A percentile compares a stretch with the other conserved stretches of the same genome.
Conservation (phyloP, 805 yeast species). For the Metschnikowia lochheadii region DNA sequence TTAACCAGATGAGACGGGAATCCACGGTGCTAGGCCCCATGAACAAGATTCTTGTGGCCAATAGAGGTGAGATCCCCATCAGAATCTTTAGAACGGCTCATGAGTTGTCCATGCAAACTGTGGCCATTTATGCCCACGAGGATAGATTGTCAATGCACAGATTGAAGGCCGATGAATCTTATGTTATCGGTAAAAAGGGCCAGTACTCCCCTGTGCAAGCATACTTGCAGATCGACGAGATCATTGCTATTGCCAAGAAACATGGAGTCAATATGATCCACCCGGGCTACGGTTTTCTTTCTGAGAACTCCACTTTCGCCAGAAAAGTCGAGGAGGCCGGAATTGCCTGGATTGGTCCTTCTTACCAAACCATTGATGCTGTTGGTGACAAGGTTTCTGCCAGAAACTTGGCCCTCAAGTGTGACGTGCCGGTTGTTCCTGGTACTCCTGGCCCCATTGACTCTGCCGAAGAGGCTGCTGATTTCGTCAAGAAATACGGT, state of each 20-base stretch:
- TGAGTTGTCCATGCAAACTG: conserved; percentile 94
- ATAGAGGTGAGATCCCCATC: conserved; percentile 82
- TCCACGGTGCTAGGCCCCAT: conserved; percentile 42
- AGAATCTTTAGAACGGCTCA: conserved; percentile 96
- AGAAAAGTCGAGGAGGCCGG: conserved; percentile 86
- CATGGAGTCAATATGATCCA: conserved; percentile 38
- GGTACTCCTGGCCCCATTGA: conserved; percentile 98
- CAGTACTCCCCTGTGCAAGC: conserved; percentile 95
- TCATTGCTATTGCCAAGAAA: conserved; percentile 64
- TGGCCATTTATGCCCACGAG: conserved; percentile 94
- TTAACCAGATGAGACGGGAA: conserved; percentile 40
- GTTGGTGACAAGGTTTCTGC: conserved; percentile 98
- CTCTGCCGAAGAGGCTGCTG: conserved; percentile 67
- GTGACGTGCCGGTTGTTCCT: conserved; percentile 90
- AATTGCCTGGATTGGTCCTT: conserved; percentile 95
- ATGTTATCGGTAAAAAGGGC: conserved; percentile 85
- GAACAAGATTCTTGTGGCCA: conserved; percentile 71
- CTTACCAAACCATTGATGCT: conserved; percentile 78
- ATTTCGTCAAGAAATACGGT: conserved; percentile 79
- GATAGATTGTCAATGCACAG: conserved; percentile 94
- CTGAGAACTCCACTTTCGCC: conserved; percentile 93
- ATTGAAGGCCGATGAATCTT: conserved; percentile 90
- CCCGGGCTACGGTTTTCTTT: conserved; percentile 57
- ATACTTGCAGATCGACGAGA: conserved; percentile 91
- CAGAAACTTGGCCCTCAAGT: conserved; percentile 74